Evolutionary conservation across 768 basidiomycete genomes (phyloP), one percentile per base, ranked within the genome.

Genomic region (Russula olivacea): DNA sequence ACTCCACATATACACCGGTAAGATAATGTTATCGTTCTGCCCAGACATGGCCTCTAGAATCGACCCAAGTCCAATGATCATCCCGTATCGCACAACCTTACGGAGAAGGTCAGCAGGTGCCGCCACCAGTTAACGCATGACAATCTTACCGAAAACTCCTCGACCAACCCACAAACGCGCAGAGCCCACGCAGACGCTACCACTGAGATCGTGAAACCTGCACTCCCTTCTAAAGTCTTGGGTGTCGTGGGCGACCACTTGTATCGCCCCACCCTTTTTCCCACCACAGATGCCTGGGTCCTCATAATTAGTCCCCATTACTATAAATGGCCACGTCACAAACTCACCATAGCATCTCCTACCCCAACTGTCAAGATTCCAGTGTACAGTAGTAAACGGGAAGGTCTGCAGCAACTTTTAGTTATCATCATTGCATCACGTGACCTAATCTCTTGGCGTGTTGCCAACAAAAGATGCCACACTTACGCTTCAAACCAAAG

Each of bases 1-100:
- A 71, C 90, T 89, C 93, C 94, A 99, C 78, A 95, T 86, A 73
- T 89, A 98, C 74, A 98, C 76, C n/a, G 97, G 96, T 65, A 99
- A 78, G 47, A 91, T 93, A 68, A 99, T 79, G 75, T 99, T 99
- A 76, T 99, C 97, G 75, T 98, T 98, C 76, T 99, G 97, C 71
- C 88, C 88, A 21, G 92, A 93, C 61, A 94, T 74, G 17, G 93
- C 97, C 76, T 99, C 97, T 67, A 98, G 79, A 48, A 91, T 72
- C 3, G 86, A 85, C 4, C 89, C 80, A 47, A 89, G 71, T n/a
- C 75, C 73, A 32, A 86, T 80, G 34, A 88, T 85, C 50, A 80
- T 68, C 15, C 79, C 73, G 73, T 95, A 98, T 28, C 86, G 80
- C 50, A 76, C 66, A 51, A 81, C 81, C 93, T 95, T 19, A 8